Base-by-base conservation (phyloP, 257 asterid species). In the Petunia axillaris region DNA sequence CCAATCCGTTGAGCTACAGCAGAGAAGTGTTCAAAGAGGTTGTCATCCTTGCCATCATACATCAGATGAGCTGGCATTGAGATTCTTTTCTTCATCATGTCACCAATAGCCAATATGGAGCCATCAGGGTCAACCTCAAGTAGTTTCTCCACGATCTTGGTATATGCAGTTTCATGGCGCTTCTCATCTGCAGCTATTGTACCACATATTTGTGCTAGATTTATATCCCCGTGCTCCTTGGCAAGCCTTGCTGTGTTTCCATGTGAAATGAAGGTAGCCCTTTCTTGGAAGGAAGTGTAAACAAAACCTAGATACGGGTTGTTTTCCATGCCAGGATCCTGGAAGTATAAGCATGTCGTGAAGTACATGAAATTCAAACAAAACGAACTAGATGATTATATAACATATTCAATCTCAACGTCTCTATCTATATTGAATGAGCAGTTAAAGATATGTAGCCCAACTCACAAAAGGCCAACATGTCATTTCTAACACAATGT, bases 251-350 rank as follows among this genome's bases (percentile, higher is more conserved):
- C 96, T 25, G 94, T 93, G 93, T 93, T 93, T 5, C 97, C 97
- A 44, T 93, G 96, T 8, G 97, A 93, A 81, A 91, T 54, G 83
- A 91, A 91, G 10, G 96, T 93, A 15, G 96, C 97, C 83, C 96
- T 88, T 83, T 92, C 97, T 75, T 91, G 97, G 38, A 92, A 92
- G 9, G 97, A 88, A 37, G 96, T 92, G 88, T 91, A 90, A 85
- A 93, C 88, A 86, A 91, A 93, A 55, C 96, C 97, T 4, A 93
- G 92, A 75, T 93, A 93, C 2, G 97, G 97, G 81, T 90, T 93
- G 94, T 93, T 93, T 83, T 93, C 96, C 1, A 94, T 93, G 64
- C 90, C 86, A 80, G 96, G 97, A 79, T 93, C 97, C 97, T 93
- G 86, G 11, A 77, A 84, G 38, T 48, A 78, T n/a, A 57, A 46